A percentile compares a stretch with the other conserved stretches of the same genome.
Evolutionary conservation across 2,329 filamentous ascomycete species (phyloP).

Genomic region (Ilyonectria robusta): DNA sequence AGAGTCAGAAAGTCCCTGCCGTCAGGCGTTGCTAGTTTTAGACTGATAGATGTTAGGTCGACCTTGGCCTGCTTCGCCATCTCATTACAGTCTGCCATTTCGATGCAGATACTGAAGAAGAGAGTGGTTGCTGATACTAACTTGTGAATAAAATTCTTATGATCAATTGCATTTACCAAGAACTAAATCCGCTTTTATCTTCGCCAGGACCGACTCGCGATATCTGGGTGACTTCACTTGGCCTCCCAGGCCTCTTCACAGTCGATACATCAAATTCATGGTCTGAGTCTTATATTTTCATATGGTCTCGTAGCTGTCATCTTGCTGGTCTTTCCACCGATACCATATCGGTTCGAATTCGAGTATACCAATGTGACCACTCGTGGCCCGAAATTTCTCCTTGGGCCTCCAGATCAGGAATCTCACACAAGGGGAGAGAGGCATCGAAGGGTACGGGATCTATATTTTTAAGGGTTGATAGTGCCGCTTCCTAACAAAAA

Average conservation of each 20-base stretch:
- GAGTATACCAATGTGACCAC: too few relatives aligned
- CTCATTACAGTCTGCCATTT: slow-evolving; percentile 55
- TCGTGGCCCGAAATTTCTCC: too few relatives aligned
- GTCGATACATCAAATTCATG: too few relatives aligned
- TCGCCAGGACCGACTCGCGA: slow-evolving; percentile 30
- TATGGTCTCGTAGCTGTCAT: too few relatives aligned
- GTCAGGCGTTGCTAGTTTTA: slow-evolving; percentile 61
- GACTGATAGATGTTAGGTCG: slow-evolving; percentile 64
- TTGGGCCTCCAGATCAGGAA: too few relatives aligned
- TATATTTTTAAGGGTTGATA: too few relatives aligned
- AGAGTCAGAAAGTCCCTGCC: slow-evolving; percentile 56
- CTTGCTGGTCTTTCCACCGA: too few relatives aligned
- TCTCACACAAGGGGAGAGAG: too few relatives aligned
- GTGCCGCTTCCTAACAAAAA: too few relatives aligned
- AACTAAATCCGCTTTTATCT: slow-evolving; percentile 22
- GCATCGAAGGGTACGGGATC: too few relatives aligned
- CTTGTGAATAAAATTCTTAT: not conserved
- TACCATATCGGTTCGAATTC: too few relatives aligned
- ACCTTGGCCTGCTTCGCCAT: slow-evolving; percentile 62
- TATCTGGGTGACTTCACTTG: slow-evolving; percentile 46
- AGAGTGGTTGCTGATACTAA: not conserved
- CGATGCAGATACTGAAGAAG: slow-evolving; percentile 12
- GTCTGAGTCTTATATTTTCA: too few relatives aligned
- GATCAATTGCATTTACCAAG: not conserved
- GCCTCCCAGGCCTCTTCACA: slow-evolving; percentile 30